Base-by-base conservation (phyloP, 495 filamentous ascomycete genomes). In the Aspergillus panamensis region DNA sequence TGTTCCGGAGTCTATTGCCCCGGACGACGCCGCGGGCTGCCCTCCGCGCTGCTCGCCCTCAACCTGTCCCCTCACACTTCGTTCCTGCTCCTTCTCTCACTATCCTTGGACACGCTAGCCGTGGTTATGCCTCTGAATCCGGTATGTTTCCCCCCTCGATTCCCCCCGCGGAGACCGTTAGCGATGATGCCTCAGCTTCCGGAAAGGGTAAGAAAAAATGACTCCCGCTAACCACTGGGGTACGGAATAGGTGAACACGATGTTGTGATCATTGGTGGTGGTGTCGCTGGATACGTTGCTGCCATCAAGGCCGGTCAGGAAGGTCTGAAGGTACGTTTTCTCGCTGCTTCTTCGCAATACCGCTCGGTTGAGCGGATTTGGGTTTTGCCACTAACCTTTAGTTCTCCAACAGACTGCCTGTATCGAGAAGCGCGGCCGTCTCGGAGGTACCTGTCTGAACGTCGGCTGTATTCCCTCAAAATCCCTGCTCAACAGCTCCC, bases 381-480 rank as follows among this genome's bases (percentile, higher is more conserved):
- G 9, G 42, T n/a, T 45, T 45, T 20, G 42, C 42, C 53, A 21
- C 39, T 59, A 45, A 60, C 40, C 58, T 33, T 48, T 47, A 19
- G 37, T 37, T 52, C 29, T 43, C 33, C 42, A 25, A 51, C 68
- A 97, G 93, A 92, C 96, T 58, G 86, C 89, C 48, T 98, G 94
- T 79, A 94, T 98, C 80, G 94, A 98, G 80, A 98, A 98, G 82
- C 92, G 94, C 68, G 94, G 92, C 63, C 82, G 84, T 56, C 87
- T 98, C 65, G 94, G 94, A 64, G 94, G 94, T 67, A 98, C 94
- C 62, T 98, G 94, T 81, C 80, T 98, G 66, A 98, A 98, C 78
- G 94, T 98, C 71, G 94, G 94, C 76, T 98, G 94, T 78, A 98
- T 98, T 67, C 94, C 94, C 45, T 97, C 94, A 57, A 98, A 98